phyloP scores from a whole-genome alignment of 495 filamentous ascomycete genomes.

The Talaromyces borbonicus region DNA sequence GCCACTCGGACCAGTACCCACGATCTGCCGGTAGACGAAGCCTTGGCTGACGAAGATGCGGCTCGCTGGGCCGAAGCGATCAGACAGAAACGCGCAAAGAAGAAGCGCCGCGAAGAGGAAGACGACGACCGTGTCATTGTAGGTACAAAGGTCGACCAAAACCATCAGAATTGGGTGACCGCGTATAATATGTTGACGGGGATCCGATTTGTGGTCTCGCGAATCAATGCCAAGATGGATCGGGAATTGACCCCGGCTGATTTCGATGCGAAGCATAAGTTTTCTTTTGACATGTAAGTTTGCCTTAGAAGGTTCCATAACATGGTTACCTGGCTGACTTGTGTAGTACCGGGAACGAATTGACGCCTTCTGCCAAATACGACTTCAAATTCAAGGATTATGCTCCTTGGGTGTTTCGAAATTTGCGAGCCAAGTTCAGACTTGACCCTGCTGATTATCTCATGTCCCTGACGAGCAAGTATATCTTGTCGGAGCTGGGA shows the following conservation, averaged over 20 bases:
- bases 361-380: conserved; percentile 97
- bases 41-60: conserved; percentile 81
- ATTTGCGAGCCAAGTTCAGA: conserved; percentile 77
- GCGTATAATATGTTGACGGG: conserved; percentile 99
- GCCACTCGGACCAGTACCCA: conserved; percentile 78
- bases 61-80: conserved; percentile 87
- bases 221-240: conserved; percentile 95
- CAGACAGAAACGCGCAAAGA: conserved; percentile 78
- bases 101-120: conserved; percentile 75
- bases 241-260: conserved; percentile 78
- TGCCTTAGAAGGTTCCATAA: background rate
- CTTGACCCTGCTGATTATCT: conserved; percentile 96
- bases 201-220: conserved; percentile 91
- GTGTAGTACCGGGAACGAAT: conserved; percentile 79
- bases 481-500: conserved; percentile 93
- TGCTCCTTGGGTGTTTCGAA: conserved; percentile 96
- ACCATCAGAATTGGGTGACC: conserved; percentile 94
- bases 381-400: conserved; percentile 99
- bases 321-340: conserved; percentile 10
- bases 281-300: conserved; percentile 91
- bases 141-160: conserved; percentile 96
- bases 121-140: conserved; percentile 91
- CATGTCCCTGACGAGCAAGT: conserved; percentile 97
- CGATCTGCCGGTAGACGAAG: conserved; percentile 71
- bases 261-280: conserved; percentile 89